Evolutionary conservation across 192 early-diverging fungal species (phyloP), one percentile per base, ranked within the genome.

Genomic region (Dissophora globulifera): DNA sequence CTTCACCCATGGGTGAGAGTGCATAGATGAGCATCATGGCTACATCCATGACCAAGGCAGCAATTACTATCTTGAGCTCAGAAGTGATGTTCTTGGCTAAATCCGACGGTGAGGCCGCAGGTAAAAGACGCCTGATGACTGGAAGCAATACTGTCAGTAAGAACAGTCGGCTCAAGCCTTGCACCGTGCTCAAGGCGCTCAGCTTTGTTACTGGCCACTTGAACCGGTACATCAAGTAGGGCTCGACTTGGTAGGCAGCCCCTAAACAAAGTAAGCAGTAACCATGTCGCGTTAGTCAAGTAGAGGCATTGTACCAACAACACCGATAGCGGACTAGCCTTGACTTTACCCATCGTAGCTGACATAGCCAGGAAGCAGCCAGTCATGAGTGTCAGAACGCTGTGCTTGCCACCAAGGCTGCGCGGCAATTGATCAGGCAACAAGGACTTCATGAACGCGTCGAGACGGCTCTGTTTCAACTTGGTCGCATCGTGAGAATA

Each of bases 401-500:
- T 66, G 62, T 75, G 48, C 33, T 75, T 65, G 19, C 71, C 71
- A n/a, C 56, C 71, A 1, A 75, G 29, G 5, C 56, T 38, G 31
- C 35, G 33, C 2, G 62, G 71, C 27, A 75, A 52, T 17, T 58
- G 55, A n/a, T 65, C 56, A 20, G 71, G 61, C 9, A 64, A 15
- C 19, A 57, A 17, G 0, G 17, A 2, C 20, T 31, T 55, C 30
- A 38, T 42, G 26, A 60, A 48, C 3, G 0, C 38, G 30, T 35
- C 30, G 26, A 48, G 7, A 29, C 56, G 23, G 23, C 26, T 4
- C 16, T 20, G 19, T 6, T 57, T 6, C 7, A 16, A 25, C 11
- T 56, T 7, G n/a, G 53, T 22, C 11, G 10, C 48, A n/a, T 49
- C 23, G 32, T n/a, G n/a, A n/a, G 12, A 11, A n/a, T n/a, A n/a